Evolutionary conservation across 2,329 filamentous ascomycete genomes (phyloP), one percentile per base, ranked within the genome.

Genomic region (Fusarium sp.): DNA sequence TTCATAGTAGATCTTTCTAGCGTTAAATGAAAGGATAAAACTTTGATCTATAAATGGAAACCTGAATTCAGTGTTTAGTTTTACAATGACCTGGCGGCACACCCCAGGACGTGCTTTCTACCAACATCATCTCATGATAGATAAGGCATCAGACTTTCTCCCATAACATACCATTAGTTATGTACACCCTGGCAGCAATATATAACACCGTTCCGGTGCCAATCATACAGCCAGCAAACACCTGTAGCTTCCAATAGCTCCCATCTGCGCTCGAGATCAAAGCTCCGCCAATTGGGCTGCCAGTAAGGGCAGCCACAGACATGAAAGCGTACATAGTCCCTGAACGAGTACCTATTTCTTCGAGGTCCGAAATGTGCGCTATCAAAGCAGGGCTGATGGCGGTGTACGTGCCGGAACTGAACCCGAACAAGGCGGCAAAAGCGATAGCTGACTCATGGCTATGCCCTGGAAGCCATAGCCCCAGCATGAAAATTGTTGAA

Each of bases 151-250:
- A 35, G 1, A 39, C 26, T 5, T 39, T 54, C 6, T 18, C 24
- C 24, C 50, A 54, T 3, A 54, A 11, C 33, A 11, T 28, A 1
- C 50, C 50, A 3, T n/a, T 39, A 1, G 20, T 39, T 7, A 54
- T 0, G 4, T 39, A 54, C 5, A 39, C 2, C 8, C 50, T 30
- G 3, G 20, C 33, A 7, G 20, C 20, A 2, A 28, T 2, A 2
- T 39, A 54, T 4, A 28, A 28, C 3, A 7, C 24, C 10, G 20
- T 53, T 9, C 50, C 50, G 10, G 33, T 0, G 7, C 1, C 24
- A 10, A 53, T 2, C 50, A 53, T 53, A 3, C 50, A 38, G 6
- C 50, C 33, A 28, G 50, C 33, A 16, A 53, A 53, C 13, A 28
- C 24, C 16, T 53, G 50, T 3, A 53, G 33, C 33, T 53, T 53